phyloP scores from a whole-genome alignment of 768 basidiomycete species.

The Boletus sensibilis region DNA sequence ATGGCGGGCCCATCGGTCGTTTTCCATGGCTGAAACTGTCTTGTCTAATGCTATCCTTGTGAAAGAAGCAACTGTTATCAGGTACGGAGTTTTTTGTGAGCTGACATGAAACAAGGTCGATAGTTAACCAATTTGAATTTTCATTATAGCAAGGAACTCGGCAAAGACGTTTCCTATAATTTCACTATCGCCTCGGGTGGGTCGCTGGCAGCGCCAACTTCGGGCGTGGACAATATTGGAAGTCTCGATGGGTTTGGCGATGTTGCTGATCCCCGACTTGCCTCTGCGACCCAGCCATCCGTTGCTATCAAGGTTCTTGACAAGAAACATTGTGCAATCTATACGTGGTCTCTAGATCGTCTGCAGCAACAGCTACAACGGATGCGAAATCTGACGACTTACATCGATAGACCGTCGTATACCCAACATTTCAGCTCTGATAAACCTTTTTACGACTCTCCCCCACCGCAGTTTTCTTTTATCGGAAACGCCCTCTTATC shows the following conservation, averaged over 20 bases:
- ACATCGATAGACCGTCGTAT: constrained; percentile 90
- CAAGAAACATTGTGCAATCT: constrained; percentile 80
- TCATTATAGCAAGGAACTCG: constrained; percentile 70
- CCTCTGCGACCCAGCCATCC: constrained; percentile 73
- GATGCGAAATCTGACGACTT: constrained; percentile 90
- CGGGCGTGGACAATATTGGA: constrained; percentile 81
- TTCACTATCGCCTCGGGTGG: constrained; percentile 88
- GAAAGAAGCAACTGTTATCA: constrained; percentile 95
- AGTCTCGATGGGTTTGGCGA: constrained; percentile 92
- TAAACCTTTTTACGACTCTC: constrained; percentile 89
- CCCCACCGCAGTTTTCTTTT: constrained; percentile 88
- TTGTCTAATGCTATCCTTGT: constrained; percentile 81
- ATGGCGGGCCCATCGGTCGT: constrained; percentile 83
- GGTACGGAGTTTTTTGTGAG: constrained; percentile 41
- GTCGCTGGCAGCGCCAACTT: constrained; percentile 72
- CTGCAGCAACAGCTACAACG: constrained; percentile 86
- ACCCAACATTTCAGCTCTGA: constrained; percentile 92
- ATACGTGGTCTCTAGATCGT: constrained; percentile 87
- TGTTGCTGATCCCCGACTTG: constrained; percentile 78
- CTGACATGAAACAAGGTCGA: background rate
- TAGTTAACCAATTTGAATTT: constrained; percentile 10
- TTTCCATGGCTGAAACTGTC: constrained; percentile 90
- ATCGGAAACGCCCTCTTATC: constrained; percentile 86
- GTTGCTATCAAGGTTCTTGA: constrained; percentile 92
- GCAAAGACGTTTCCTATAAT: constrained; percentile 87